Conservation (phyloP, 2,329 filamentous ascomycete species). For the Paracoccidioides lutzii region DNA sequence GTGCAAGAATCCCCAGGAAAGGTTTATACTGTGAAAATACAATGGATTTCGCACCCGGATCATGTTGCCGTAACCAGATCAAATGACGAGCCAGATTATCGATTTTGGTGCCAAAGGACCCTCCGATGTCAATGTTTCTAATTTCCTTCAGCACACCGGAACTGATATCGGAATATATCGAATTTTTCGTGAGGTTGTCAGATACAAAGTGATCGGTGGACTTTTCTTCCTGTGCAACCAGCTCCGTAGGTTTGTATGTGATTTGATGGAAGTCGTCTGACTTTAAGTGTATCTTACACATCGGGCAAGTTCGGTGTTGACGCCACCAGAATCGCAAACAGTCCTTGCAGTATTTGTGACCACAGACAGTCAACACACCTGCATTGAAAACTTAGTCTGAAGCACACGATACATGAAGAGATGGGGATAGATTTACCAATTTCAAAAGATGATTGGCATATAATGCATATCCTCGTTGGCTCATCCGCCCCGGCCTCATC, state of each 20-base stretch:
- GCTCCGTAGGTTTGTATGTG: constrained; percentile 61
- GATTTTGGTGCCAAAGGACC: constrained; percentile 78
- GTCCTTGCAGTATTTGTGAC: constrained; percentile 82
- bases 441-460: constrained; percentile 67
- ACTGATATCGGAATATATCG: constrained; percentile 69
- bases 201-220: constrained; percentile 14
- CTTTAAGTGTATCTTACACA: constrained; percentile 62
- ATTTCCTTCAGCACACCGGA: constrained; percentile 62
- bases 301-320: constrained; percentile 62
- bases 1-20: constrained; percentile 61
- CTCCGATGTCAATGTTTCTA: constrained; percentile 61
- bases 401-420: not conserved
- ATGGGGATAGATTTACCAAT: constrained; percentile 50
- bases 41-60: constrained; percentile 79
- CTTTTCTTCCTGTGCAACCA: constrained; percentile 51
- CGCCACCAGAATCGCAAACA: constrained; percentile 72
- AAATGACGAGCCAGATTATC: constrained; percentile 72
- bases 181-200: constrained; percentile 24
- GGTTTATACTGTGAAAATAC: constrained; percentile 86
- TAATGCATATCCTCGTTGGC: constrained; percentile 59
- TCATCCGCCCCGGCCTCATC: constrained; percentile 51
- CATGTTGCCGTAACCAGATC: constrained; percentile 69
- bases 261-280: constrained; percentile 68
- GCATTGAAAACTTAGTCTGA: constrained; percentile 1
- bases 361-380: constrained; percentile 58